A percentile compares a stretch with the other conserved stretches of the same genome.
Conservation (phyloP, 148 eudicot genomes). For the Amaranthus palmeri region DNA sequence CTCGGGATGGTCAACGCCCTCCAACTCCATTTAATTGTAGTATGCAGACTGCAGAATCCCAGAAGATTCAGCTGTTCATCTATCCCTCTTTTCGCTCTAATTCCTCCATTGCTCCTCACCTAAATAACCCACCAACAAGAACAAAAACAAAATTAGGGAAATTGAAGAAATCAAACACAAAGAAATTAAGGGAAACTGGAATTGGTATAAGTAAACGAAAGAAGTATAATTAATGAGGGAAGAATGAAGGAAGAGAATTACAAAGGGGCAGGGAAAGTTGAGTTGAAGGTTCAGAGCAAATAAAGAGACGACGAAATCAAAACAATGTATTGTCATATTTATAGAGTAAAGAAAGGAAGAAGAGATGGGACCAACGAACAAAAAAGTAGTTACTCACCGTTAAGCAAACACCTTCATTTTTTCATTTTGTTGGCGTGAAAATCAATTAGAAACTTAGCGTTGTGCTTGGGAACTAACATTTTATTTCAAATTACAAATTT, state of each 20-base stretch:
- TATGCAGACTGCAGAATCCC: background rate
- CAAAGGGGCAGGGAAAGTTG: background rate
- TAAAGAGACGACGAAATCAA: conserved; percentile 8
- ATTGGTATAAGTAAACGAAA: background rate
- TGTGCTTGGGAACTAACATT: no score
- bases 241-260: background rate
- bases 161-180: background rate
- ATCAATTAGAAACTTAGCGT: no score
- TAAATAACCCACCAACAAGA: background rate
- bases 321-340: background rate
- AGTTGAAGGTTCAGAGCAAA: conserved; percentile 12
- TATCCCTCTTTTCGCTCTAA: conserved; percentile 1
- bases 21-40: background rate
- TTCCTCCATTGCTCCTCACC: background rate
- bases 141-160: background rate
- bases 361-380: no score
- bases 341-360: no score
- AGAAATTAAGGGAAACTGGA: background rate
- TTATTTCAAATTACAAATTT: no score
- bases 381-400: no score
- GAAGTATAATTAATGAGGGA: background rate
- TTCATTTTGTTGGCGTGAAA: no score
- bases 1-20: background rate
- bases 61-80: background rate
- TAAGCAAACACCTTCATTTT: no score